Evolutionary conservation across 2,329 filamentous ascomycete genomes (phyloP).

Genomic region (Alternaria incomplexa): DNA sequence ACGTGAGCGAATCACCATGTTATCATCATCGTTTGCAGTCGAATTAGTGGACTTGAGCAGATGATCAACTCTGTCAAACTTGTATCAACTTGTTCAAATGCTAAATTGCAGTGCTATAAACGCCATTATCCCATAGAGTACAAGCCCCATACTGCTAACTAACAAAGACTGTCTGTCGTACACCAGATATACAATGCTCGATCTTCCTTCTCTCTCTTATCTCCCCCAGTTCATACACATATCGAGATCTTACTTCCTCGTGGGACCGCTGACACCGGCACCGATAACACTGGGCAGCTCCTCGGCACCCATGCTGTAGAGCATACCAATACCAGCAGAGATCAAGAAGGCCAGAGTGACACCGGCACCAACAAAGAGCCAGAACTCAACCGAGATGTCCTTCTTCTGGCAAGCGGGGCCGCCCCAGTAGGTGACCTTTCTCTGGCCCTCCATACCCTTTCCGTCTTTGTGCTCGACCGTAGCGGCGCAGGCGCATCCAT

Average conservation of each 20-base stretch:
- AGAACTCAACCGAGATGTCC: slow-evolving; percentile 88
- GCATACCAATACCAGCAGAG: slow-evolving; percentile 73
- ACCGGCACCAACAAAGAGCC: slow-evolving; percentile 79
- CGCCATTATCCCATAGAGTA: slow-evolving; percentile 37
- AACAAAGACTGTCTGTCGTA: slow-evolving; percentile 27
- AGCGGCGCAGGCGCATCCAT: slow-evolving; percentile 74
- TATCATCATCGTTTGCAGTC: background rate
- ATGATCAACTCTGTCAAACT: background rate
- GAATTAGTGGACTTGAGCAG: background rate
- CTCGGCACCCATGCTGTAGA: slow-evolving; percentile 84
- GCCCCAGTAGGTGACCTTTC: slow-evolving; percentile 76
- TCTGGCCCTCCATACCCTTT: slow-evolving; percentile 53
- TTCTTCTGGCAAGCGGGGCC: slow-evolving; percentile 88
- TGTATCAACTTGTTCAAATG: slow-evolving; percentile 15
- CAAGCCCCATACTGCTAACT: slow-evolving; percentile 23
- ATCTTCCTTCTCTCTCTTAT: background rate
- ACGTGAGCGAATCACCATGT: background rate
- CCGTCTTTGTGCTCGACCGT: slow-evolving; percentile 59
- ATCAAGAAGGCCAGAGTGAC: slow-evolving; percentile 73
- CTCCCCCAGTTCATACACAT: slow-evolving; percentile 23
- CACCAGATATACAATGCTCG: slow-evolving; percentile 39
- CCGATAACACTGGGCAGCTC: slow-evolving; percentile 92
- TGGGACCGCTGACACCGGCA: slow-evolving; percentile 81
- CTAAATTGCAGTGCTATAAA: slow-evolving; percentile 42
- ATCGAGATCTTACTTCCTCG: slow-evolving; percentile 44